These are phyloP conservation scores for Tricholoma furcatifolium DNA, from an alignment of 768 basidiomycete species.

Conservation along the genomic window DNA sequence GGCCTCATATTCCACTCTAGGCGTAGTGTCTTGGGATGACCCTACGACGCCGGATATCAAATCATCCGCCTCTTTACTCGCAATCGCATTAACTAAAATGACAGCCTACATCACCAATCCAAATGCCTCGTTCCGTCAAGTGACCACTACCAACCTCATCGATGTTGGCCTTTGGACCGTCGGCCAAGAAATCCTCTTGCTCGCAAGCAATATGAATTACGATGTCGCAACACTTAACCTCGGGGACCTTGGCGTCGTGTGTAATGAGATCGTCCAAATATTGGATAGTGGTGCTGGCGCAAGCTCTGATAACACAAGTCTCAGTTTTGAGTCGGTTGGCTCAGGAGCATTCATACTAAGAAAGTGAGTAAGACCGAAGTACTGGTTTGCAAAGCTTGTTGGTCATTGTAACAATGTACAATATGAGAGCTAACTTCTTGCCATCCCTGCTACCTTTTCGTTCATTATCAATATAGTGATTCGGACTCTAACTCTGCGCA, in stretches of 20 bases:
- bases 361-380: constrained; percentile 14
- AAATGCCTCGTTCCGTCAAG: constrained; percentile 35
- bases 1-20: constrained; percentile 16
- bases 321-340: constrained; percentile 38
- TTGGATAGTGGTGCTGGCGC: constrained; percentile 34
- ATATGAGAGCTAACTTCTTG: neutral
- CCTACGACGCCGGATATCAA: constrained; percentile 55
- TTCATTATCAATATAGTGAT: neutral
- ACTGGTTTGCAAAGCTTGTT: constrained; percentile 4
- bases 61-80: constrained; percentile 46
- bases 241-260: constrained; percentile 25
- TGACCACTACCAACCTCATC: constrained; percentile 34
- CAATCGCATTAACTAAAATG: constrained; percentile 42
- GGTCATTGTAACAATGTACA: neutral
- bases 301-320: constrained; percentile 22
- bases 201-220: constrained; percentile 53
- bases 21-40: constrained; percentile 54
- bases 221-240: constrained; percentile 31
- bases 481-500: neutral
- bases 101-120: constrained; percentile 46
- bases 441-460: neutral
- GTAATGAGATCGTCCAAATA: constrained; percentile 24
- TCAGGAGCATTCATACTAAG: constrained; percentile 38
- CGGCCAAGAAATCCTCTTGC: constrained; percentile 38
- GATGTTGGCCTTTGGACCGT: constrained; percentile 55